Evolutionary conservation across 495 filamentous ascomycete species (phyloP).

Genomic region (Gamarada debralockiae): DNA sequence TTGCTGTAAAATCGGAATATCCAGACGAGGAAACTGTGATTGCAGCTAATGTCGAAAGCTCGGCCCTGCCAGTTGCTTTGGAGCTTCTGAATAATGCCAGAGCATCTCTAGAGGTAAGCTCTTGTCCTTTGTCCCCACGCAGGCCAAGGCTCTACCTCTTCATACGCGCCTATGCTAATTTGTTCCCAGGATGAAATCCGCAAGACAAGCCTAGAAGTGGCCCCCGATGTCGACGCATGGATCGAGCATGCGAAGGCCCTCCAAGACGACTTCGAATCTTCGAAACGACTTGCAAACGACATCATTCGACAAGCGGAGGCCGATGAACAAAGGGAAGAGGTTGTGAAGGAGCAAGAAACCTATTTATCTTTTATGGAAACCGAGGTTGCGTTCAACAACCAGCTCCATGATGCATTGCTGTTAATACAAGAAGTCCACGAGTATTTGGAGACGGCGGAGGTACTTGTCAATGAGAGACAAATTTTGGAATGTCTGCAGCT

Average conservation of each 20-base stretch:
- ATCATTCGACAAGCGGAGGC: conserved; percentile 71
- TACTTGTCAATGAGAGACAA: conserved; percentile 39
- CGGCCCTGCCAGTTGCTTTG: conserved; percentile 55
- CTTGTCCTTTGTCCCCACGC: background rate
- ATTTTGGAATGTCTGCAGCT: conserved; percentile 47
- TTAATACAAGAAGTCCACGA: conserved; percentile 51
- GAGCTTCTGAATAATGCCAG: conserved; percentile 62
- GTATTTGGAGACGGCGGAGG: conserved; percentile 48
- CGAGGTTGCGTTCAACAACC: conserved; percentile 73
- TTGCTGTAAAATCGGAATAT: conserved; percentile 65
- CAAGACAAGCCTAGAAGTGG: conserved; percentile 64
- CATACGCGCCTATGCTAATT: background rate
- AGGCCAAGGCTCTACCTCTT: background rate
- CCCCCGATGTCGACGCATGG: conserved; percentile 79
- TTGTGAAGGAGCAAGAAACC: conserved; percentile 50
- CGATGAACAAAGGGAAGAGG: conserved; percentile 50
- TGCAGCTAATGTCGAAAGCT: conserved; percentile 33
- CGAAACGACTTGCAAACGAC: conserved; percentile 65
- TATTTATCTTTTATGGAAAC: conserved; percentile 68
- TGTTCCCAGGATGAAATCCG: conserved; percentile 51
- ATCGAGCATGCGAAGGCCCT: conserved; percentile 76
- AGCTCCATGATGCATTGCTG: conserved; percentile 58
- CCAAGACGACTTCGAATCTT: conserved; percentile 74
- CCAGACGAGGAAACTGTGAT: conserved; percentile 72
- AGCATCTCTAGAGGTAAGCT: conserved; percentile 61